Evolutionary conservation across 768 basidiomycete species (phyloP), one percentile per base, ranked within the genome.

Genomic region (Hericium erinaceus): DNA sequence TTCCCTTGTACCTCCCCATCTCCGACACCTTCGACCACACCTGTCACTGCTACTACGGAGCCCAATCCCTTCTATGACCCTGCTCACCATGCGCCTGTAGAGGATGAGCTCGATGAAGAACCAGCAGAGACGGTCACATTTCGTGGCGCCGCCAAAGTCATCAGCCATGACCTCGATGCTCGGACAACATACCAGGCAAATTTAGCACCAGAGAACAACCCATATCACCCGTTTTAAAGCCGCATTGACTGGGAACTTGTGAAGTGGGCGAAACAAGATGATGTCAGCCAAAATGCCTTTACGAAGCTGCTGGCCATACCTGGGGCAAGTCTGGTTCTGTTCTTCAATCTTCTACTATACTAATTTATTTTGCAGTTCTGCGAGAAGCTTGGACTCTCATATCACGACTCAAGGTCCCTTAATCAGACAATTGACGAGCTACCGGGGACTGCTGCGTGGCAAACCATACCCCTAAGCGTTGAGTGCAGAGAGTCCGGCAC

Each of bases 161-260:
- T 53, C 18, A 28, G 33, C 0, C 20, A 53, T 18, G 52, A 53
- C n/a, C 6, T 3, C 3, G 33, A 53, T 9, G 13, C n/a, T 3
- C 33, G 52, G 16, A 16, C 33, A 4, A 4, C 15, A 0, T 53
- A 39, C n/a, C 26, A 53, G n/a, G 28, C 11, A 0, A 13, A 15
- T 3, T 9, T 10, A 3, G n/a, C 13, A 16, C 39, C 39, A 4
- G 12, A 22, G 18, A 11, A 41, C 2, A 62, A 59, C n/a, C 48
- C 53, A 2, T 64, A 58, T 38, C 48, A 52, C 10, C 64, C 64
- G 3, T 64, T 64, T 46, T 3, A 1, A 3, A 38, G 26, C 9
- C 12, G 52, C 26, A 4, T 60, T 9, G 59, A 64, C 20, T 64
- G 61, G 61, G 56, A 63, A 13, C n/a, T 63, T 3, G 61, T 61